Base-by-base conservation (phyloP, 352 stramenopile genomes). In the Globisporangium cederbergense region DNA sequence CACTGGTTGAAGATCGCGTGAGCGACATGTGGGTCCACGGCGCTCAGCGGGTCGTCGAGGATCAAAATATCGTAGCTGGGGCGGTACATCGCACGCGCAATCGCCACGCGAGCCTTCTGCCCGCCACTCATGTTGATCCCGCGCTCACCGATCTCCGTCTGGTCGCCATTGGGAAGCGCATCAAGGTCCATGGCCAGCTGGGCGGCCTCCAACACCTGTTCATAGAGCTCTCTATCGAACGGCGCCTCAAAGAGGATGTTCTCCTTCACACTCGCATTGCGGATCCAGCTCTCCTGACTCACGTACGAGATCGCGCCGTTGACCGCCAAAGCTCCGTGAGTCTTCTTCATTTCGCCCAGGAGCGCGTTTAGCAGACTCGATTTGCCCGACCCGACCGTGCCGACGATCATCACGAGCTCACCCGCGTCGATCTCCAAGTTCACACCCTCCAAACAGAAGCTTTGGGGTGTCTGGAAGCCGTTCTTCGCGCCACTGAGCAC, bases 11-110 rank as follows among this genome's bases (percentile, higher is more conserved):
- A 99, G 9, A 99, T 72, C 53, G 96, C 85, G 64, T 95, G 90
- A 0, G 89, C 96, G 11, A 99, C 96, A 68, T 99, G 94, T 22
- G 88, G 83, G 64, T 99, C 97, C 5, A 99, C 88, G 16, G 96
- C 96, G 65, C 82, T 92, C 7, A 99, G 65, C 14, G 92, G 86
- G 63, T 99, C 96, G 66, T 99, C 97, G 13, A 99, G 73, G 30
- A 99, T 70, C 63, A 97, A 83, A 20, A 99, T 70, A 65, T 99
- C 93, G 1, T 83, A 81, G 22, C 80, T 66, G 9, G 83, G 58
- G 83, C 62, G 78, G 72, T 99, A 99, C 51, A 98, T 87, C 0
- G 86, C 91, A 6, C 97, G 75, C 6, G 96, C 96, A 10, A 99
- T 75, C 0, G 80, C 79, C 6, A 98, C 81, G 22, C 94, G 82